Base-by-base conservation (phyloP, 495 filamentous ascomycete species). In the Trypethelium eluteriae region DNA sequence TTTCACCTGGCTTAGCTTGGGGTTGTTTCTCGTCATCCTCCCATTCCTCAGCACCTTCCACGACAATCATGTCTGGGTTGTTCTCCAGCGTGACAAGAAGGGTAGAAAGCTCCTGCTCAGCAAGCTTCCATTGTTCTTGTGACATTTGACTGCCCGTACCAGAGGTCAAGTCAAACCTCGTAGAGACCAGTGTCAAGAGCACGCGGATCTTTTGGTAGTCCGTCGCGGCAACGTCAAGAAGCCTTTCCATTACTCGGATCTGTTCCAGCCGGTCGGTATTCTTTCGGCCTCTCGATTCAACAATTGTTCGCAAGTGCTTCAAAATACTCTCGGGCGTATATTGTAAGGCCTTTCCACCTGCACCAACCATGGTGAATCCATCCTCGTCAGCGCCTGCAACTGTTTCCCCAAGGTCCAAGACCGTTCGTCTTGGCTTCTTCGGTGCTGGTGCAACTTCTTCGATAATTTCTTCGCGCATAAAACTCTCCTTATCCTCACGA, bases 281-380 rank as follows among this genome's bases (percentile, higher is more conserved):
- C 86, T 98, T 99, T 83, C 96, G 92, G 75, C 94, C 94, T 78
- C 94, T 84, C 35, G 93, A 92, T 81, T 98, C 94, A 67, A 98
- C 83, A 72, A 99, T 97, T 50, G 88, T 84, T 49, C 91, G 85
- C 44, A 99, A 85, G 77, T 97, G 91, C 82, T 98, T 98, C 75
- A 98, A 86, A 72, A 99, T 99, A 77, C 92, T 96, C 81, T 99
- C 94, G 5, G 94, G 89, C 41, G 94, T 98, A 76, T 93, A 97
- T 71, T 88, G 85, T 50, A 96, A 80, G 50, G 88, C 87, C 74
- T 89, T 90, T 62, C 94, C 95, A 72, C 91, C 89, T 75, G 89
- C 88, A 68, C 89, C 91, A 64, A 98, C 92, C 10, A 87, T 90
- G 14, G 86, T 83, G 72, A 96, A 97, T 53, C 92, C 94, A 71